Conservation (phyloP, 805 yeast genomes). For the Myxozyma neotropica region DNA sequence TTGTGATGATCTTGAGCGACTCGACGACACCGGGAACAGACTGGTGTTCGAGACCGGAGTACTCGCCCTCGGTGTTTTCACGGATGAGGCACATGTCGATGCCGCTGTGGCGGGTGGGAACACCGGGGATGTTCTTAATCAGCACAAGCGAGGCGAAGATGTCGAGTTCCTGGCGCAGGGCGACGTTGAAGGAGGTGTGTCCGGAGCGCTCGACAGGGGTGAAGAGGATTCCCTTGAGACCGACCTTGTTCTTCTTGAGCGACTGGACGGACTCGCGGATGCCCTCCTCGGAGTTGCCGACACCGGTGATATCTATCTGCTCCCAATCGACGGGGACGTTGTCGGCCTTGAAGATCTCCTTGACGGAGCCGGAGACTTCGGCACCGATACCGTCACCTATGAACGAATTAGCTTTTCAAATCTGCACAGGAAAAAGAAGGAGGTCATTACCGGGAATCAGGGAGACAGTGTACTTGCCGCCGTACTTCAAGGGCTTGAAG, state of each 20-base stretch:
- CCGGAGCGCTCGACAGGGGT: slow-evolving; percentile 82
- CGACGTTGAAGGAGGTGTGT: slow-evolving; percentile 88
- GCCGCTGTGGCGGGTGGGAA: slow-evolving; percentile 81
- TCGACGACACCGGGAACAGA: slow-evolving; percentile 98
- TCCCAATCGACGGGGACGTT: slow-evolving; percentile 95
- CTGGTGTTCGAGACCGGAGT: slow-evolving; percentile 97
- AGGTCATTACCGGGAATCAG: slow-evolving; percentile 65
- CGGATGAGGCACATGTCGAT: slow-evolving; percentile 93
- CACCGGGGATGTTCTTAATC: slow-evolving; percentile 93
- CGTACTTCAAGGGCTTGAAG: slow-evolving; percentile 84
- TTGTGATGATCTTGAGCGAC: slow-evolving; percentile 87
- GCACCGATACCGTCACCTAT: slow-evolving; percentile 95
- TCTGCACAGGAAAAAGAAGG: not conserved
- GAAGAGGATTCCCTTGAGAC: slow-evolving; percentile 92
- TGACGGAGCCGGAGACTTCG: slow-evolving; percentile 92
- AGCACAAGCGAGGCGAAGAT: slow-evolving; percentile 93
- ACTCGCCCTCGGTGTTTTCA: slow-evolving; percentile 99
- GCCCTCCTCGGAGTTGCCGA: slow-evolving; percentile 51
- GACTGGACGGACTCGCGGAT: slow-evolving; percentile 64
- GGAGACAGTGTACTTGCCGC: slow-evolving; percentile 92
- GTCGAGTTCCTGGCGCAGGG: slow-evolving; percentile 92
- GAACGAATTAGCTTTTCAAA: no score
- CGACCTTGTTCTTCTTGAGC: slow-evolving; percentile 93
- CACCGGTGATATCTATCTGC: slow-evolving; percentile 61
- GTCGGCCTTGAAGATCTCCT: slow-evolving; percentile 82